Conservation (phyloP, 257 asterid genomes). For the Nicotiana otophora region DNA sequence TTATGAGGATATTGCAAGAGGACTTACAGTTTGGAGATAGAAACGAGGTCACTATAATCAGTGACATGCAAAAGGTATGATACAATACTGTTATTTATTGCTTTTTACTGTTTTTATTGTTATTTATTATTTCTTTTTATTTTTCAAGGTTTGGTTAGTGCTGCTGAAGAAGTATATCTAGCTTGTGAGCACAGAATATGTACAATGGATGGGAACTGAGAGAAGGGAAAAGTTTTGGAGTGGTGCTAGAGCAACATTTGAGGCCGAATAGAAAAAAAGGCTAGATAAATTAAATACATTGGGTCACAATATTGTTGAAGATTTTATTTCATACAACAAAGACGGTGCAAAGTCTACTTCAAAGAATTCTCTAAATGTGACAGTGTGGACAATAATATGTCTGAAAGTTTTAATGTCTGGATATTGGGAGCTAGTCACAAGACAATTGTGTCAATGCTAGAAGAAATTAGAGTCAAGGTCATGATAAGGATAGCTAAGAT, state of each 20-base stretch:
- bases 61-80: not conserved
- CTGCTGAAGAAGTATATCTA: too few species aligned
- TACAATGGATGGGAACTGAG: too few species aligned
- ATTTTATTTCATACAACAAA: not conserved
- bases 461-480: not conserved
- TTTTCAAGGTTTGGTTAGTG: too few species aligned
- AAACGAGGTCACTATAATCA: not conserved
- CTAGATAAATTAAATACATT: not conserved
- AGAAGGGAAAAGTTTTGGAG: too few species aligned
- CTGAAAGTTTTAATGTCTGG: not conserved
- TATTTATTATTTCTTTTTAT: too few species aligned
- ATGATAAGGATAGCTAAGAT: not conserved
- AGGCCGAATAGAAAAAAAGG: not conserved
- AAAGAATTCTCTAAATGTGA: not conserved
- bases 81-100: too few species aligned
- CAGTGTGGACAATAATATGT: not conserved
- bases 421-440: not conserved
- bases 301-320: not conserved
- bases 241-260: not conserved
- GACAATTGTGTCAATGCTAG: not conserved
- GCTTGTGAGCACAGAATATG: too few species aligned
- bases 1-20: not conserved
- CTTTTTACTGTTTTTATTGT: too few species aligned
- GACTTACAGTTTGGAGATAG: not conserved
- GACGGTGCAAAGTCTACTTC: not conserved